Evolutionary conservation across 2,329 filamentous ascomycete genomes (phyloP), one percentile per base, ranked within the genome.

Genomic region (Monosporascus sp.): DNA sequence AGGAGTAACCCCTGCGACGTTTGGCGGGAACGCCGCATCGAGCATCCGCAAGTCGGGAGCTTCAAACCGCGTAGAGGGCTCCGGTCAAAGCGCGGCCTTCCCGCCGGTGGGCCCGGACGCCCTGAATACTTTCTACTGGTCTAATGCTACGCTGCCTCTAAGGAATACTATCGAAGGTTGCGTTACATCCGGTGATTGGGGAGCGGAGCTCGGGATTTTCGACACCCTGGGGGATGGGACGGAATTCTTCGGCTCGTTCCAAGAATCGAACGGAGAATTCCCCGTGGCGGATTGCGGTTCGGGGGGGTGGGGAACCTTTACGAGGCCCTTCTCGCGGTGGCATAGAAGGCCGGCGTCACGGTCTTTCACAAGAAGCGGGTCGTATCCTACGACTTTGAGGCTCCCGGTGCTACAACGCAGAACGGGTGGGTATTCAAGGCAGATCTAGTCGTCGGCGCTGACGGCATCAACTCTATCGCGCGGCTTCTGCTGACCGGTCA

Each of bases 241-340:
- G 4, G 48, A 53, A 17, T 54, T 49, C 44, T 37, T 51, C 9
- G 31, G 45, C 3, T 51, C 52, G 4, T 43, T 54, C 15, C 14
- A 41, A 8, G 22, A 37, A 17, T 20, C 43, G 5, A 49, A 46
- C n/a, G 38, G 43, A 11, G 52, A 51, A 22, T 38, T 54, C 15
- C 46, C 45, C 7, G 37, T 51, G 18, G 52, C 43, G 2, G 48
- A 54, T 18, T 49, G 52, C 37, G 20, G 45, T 35, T n/a, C n/a
- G n/a, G 5, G 20, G 22, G 14, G 28, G 69, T 66, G 15, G 69
- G n/a, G n/a, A n/a, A 71, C 49, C 65, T 72, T 15, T 68, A 70
- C 54, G 61, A 60, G 3, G 65, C 63, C 7, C 60, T 72, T 18
- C 58, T 70, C 18, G 50, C 62, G 24, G 63, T 65, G 0, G 65